A percentile compares a stretch with the other conserved stretches of the same genome.
Conservation (phyloP, 495 filamentous ascomycete genomes). For the Choiromyces venosus region DNA sequence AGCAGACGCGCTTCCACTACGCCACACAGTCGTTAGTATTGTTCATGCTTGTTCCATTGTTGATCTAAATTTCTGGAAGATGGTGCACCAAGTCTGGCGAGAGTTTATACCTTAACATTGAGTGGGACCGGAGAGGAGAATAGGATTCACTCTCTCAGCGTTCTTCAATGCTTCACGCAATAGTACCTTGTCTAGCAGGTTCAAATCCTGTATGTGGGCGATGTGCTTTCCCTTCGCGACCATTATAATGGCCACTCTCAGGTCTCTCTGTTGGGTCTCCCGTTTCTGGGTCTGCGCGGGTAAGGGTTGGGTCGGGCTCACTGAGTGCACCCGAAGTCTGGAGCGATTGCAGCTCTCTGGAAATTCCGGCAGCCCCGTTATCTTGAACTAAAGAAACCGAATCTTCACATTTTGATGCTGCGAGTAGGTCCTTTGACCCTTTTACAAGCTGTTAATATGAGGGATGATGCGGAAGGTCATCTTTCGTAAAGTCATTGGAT, state of each 20-base stretch:
- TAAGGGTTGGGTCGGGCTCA: not conserved
- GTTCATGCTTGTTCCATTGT: no score
- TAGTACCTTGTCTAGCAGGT: not conserved
- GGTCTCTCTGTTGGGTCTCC: no score
- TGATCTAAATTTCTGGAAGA: no score
- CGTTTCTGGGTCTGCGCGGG: no score
- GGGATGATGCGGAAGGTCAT: not conserved
- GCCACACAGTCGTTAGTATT: slow-evolving; percentile 38
- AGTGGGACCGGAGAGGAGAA: not conserved
- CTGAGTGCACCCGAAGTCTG: not conserved
- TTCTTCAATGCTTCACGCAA: not conserved
- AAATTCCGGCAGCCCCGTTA: no score
- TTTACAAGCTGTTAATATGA: not conserved
- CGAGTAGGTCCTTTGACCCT: no score
- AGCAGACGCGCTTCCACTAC: slow-evolving; percentile 40
- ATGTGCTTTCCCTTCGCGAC: not conserved
- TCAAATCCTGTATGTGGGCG: not conserved
- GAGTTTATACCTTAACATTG: not conserved
- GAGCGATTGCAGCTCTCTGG: no score
- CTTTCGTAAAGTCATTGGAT: not conserved
- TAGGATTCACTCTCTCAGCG: not conserved
- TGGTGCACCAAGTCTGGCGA: not conserved
- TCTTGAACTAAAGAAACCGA: no score
- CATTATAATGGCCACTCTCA: not conserved
- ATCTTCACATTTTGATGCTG: no score